Conservation (phyloP, 441 rosid genomes). For the Erodium texanum region DNA sequence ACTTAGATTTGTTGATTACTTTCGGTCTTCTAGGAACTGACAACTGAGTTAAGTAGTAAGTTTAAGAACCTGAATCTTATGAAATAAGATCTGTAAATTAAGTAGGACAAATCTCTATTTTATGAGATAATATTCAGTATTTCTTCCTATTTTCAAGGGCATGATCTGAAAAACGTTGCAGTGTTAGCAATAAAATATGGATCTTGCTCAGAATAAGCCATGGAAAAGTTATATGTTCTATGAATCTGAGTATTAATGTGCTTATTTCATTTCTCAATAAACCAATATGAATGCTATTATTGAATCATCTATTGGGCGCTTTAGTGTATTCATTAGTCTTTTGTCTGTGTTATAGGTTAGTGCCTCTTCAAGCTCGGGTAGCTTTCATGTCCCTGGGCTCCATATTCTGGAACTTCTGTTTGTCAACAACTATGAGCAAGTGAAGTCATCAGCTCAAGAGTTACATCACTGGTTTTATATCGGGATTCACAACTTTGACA, state of each 20-base stretch:
- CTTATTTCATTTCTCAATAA: no score
- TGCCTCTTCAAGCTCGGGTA: constrained; percentile 86
- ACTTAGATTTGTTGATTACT: not conserved
- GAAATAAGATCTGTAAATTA: no score
- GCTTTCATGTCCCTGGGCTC: constrained; percentile 89
- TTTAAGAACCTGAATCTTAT: no score
- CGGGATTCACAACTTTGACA: not conserved
- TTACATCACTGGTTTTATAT: not conserved
- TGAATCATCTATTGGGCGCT: constrained; percentile 4
- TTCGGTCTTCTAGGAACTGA: not conserved
- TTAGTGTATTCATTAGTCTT: constrained; percentile 8
- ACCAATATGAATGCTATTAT: not conserved
- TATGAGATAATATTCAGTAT: no score
- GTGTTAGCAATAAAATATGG: no score
- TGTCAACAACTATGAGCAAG: constrained; percentile 77
- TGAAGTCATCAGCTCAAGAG: constrained; percentile 21
- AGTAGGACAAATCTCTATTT: no score
- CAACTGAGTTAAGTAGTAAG: not conserved
- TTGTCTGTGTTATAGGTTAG: constrained; percentile 41
- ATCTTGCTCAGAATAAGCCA: no score
- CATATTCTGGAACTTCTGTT: constrained; percentile 83
- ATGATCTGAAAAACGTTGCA: no score
- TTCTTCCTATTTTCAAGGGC: no score
- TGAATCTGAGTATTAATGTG: no score
- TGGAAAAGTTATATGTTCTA: no score